Evolutionary conservation across 148 eudicot genomes (phyloP).

Genomic region (Cornus suecica): DNA sequence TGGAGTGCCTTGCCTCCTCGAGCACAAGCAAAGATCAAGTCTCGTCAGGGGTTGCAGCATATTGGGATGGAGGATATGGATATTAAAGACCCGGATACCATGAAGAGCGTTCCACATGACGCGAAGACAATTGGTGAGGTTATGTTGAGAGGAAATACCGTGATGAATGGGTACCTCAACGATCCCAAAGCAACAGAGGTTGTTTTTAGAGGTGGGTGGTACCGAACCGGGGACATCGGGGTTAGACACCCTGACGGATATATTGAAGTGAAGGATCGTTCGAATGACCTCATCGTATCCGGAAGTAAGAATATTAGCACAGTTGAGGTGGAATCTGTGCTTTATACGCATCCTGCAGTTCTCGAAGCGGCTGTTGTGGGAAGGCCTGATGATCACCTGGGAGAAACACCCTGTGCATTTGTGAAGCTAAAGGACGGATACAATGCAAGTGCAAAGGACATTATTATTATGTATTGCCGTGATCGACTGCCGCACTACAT

Average conservation of each 20-base stretch:
- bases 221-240: slow-evolving; percentile 60
- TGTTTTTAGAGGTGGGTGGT: slow-evolving; percentile 66
- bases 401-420: slow-evolving; percentile 75
- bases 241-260: slow-evolving; percentile 61
- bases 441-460: slow-evolving; percentile 28
- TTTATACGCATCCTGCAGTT: slow-evolving; percentile 56
- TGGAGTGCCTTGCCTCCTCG: slow-evolving; percentile 46
- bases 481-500: slow-evolving; percentile 53
- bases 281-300: too few species aligned
- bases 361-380: slow-evolving; percentile 70
- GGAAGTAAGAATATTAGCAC: slow-evolving; percentile 76
- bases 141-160: slow-evolving; percentile 71
- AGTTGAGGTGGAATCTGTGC: slow-evolving; percentile 59
- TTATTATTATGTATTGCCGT: slow-evolving; percentile 55
- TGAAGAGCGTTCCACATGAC: slow-evolving; percentile 54
- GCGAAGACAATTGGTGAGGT: slow-evolving; percentile 69
- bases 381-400: slow-evolving; percentile 69
- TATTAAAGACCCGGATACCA: too few species aligned
- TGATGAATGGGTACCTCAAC: slow-evolving; percentile 68
- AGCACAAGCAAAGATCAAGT: slow-evolving; percentile 39
- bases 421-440: slow-evolving; percentile 49
- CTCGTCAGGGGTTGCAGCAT: too few species aligned
- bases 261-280: slow-evolving; percentile 62
- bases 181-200: slow-evolving; percentile 46
- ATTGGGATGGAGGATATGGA: too few species aligned